These are phyloP conservation scores for Phylloporus sp. DNA, from an alignment of 1,284 basidiomycete genomes.

Conservation along the genomic window DNA sequence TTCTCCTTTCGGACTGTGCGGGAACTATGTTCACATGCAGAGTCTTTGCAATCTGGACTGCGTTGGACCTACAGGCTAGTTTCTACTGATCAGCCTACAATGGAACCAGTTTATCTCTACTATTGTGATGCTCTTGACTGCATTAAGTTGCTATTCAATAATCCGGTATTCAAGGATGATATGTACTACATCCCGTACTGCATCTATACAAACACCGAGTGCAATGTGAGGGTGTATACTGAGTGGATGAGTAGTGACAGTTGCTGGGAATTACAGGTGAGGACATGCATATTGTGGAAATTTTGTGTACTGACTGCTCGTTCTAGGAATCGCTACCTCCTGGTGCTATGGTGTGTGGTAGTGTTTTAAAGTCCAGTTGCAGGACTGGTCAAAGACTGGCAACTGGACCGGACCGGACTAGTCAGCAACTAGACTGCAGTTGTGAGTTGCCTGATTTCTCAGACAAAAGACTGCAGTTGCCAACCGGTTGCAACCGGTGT, in stretches of 20 bases:
- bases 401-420: too few species aligned
- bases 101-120: not conserved
- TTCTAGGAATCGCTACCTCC: too few species aligned
- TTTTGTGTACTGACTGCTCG: not conserved
- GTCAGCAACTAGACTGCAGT: too few species aligned
- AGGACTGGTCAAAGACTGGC: too few species aligned
- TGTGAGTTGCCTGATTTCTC: too few species aligned
- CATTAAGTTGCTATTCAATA: not conserved
- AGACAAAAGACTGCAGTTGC: too few species aligned
- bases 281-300: too few species aligned
- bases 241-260: not conserved
- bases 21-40: not conserved
- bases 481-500: too few species aligned
- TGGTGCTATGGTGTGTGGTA: not conserved
- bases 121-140: not conserved
- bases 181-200: not conserved
- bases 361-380: too few species aligned
- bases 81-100: not conserved
- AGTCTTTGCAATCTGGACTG: not conserved
- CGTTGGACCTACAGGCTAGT: not conserved
- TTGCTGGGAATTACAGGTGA: not conserved
- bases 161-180: not conserved
- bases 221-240: not conserved
- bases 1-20: not conserved
- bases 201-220: not conserved